Conservation (phyloP, 441 rosid species). For the Adansonia madagascariensis region DNA sequence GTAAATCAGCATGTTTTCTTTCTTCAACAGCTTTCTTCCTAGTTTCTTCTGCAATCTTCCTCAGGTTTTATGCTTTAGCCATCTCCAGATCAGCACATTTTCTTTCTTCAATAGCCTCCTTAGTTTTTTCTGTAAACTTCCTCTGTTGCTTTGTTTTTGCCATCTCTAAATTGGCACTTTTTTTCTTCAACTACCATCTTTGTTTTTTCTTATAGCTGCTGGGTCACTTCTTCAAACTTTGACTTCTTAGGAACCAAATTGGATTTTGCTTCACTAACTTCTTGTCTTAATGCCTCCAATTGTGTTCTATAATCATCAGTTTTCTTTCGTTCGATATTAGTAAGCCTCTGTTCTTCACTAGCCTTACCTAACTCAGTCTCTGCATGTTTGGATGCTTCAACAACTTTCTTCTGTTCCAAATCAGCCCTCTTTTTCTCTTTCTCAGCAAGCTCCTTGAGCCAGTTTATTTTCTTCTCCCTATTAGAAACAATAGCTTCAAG, state of each 20-base stretch:
- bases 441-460: conserved; percentile 56
- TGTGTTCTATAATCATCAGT: conserved; percentile 56
- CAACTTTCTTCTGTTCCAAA: conserved; percentile 47
- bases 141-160: conserved; percentile 55
- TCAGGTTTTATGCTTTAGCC: background rate
- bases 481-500: conserved; percentile 34
- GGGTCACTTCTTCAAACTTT: conserved; percentile 49
- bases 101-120: conserved; percentile 46
- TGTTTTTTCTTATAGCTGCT: conserved; percentile 59
- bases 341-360: conserved; percentile 49
- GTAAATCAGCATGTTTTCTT: background rate
- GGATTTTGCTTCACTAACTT: conserved; percentile 49
- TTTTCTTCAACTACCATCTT: conserved; percentile 51
- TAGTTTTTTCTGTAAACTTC: conserved; percentile 57
- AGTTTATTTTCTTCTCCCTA: conserved; percentile 52
- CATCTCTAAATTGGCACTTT: conserved; percentile 58
- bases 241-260: conserved; percentile 49
- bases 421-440: conserved; percentile 68
- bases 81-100: conserved; percentile 31
- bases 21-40: background rate
- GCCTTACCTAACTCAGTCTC: conserved; percentile 49
- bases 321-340: conserved; percentile 41
- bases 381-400: conserved; percentile 39
- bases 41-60: background rate
- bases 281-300: conserved; percentile 54